Evolutionary conservation across 2,329 filamentous ascomycete genomes (phyloP), one percentile per base, ranked within the genome.

Genomic region (Xylariaceae sp.): DNA sequence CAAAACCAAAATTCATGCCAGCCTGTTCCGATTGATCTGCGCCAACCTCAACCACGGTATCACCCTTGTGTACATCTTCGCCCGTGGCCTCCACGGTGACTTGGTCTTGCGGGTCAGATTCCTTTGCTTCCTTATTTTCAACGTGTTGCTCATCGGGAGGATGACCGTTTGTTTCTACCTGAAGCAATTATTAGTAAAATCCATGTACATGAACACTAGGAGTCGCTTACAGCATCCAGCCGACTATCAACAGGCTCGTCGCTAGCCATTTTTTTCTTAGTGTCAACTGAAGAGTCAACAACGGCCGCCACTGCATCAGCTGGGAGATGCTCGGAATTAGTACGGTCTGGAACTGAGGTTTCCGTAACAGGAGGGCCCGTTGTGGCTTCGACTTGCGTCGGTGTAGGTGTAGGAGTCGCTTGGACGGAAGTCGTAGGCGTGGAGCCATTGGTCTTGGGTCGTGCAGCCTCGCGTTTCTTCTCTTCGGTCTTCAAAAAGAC

Each of bases 401-500:
- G 69, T 46, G 70, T 63, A 4, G 71, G 70, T 36, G 70, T 64
- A 3, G 71, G 69, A 24, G 71, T 72, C 5, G 74, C 67, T 47
- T 80, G 79, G 35, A 75, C 67, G 2, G 79, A 75, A 0, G 74
- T 73, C 20, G 66, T 61, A 3, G 76, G 73, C 2, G 73, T 65
- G 26, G 72, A 73, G 27, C 69, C 74, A 46, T 75, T 75, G 3
- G 67, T 58, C 52, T 81, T 84, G 0, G 77, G 74, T 37, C 82
- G 80, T 36, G 78, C 79, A 44, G 84, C 82, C 64, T 92, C 88
- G 58, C 89, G 83, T 73, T 95, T 96, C 80, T 95, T 96, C 72
- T 96, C 89, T 63, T 92, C 89, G 0, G 88, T 96, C 66, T 92
- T 89, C 42, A 99, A 75, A 68, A 96, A 99, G 10, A 94, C 90